Percentiles rank a stretch among this genome's conserved stretches.
Conservation (phyloP, 768 basidiomycete genomes). For the Psilocybe subaeruginosa region DNA sequence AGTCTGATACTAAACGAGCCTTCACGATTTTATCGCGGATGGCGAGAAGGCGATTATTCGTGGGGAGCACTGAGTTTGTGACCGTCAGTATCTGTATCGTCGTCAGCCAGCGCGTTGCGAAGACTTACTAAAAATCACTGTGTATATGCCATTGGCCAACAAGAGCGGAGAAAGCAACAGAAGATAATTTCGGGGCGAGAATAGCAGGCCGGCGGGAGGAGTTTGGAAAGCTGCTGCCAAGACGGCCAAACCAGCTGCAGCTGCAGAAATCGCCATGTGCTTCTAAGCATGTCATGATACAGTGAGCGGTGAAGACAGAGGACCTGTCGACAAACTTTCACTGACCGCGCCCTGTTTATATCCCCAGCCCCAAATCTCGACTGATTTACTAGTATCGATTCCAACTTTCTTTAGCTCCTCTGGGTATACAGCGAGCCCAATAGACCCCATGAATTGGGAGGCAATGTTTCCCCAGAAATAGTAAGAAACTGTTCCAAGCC, state of each 20-base stretch:
- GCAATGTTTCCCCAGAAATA: slow-evolving; percentile 18
- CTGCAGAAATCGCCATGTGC: not conserved
- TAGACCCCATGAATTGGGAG: not conserved
- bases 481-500: slow-evolving; percentile 7
- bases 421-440: slow-evolving; percentile 3
- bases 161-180: not conserved
- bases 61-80: slow-evolving; percentile 7
- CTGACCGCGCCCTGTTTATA: slow-evolving; percentile 14
- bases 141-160: not conserved
- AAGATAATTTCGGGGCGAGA: slow-evolving; percentile 2
- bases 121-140: not conserved
- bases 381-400: not conserved
- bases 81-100: no score
- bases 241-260: not conserved
- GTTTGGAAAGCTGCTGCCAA: slow-evolving; percentile 4
- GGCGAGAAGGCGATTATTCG: slow-evolving; percentile 11
- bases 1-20: not conserved
- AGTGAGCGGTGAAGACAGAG: no score
- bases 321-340: not conserved
- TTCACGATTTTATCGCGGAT: slow-evolving; percentile 1
- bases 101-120: not conserved
- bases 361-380: slow-evolving; percentile 12
- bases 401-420: slow-evolving; percentile 8
- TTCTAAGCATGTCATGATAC: not conserved
- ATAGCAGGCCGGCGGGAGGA: not conserved